A percentile compares a stretch with the other conserved stretches of the same genome.
Conservation (phyloP, 2,329 filamentous ascomycete species). For the Fusarium burgessii region DNA sequence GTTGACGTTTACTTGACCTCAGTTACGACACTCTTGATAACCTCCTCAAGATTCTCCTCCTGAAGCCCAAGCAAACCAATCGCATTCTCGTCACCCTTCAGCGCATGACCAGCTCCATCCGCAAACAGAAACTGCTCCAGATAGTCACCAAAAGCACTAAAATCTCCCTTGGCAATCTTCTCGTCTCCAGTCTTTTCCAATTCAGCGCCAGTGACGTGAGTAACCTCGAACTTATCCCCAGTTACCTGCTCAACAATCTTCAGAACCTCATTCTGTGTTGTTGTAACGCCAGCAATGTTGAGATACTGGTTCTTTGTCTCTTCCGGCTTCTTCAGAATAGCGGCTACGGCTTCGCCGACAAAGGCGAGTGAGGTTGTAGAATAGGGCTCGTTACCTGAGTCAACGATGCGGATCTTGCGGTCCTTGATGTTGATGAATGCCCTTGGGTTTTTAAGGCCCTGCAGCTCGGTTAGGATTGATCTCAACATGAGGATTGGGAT, state of each 20-base stretch:
- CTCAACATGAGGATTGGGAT: fast-evolving
- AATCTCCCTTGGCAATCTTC: slow-evolving; percentile 8
- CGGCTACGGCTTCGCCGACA: neutral
- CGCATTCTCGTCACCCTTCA: slow-evolving; percentile 1
- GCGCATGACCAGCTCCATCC: neutral
- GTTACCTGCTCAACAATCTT: neutral
- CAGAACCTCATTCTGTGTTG: slow-evolving; percentile 12
- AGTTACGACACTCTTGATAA: neutral
- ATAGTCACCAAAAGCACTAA: slow-evolving; percentile 18
- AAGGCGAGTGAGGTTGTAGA: slow-evolving; percentile 6
- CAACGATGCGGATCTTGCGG: slow-evolving; percentile 13
- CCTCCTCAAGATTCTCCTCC: slow-evolving; percentile 2
- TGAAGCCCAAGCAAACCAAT: neutral
- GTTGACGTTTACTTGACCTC: neutral
- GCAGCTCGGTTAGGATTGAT: fast-evolving
- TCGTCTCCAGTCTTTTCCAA: slow-evolving; percentile 11
- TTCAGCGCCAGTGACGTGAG: neutral
- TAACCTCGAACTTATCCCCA: slow-evolving; percentile 13
- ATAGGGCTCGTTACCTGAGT: slow-evolving; percentile 13
- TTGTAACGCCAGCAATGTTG: slow-evolving; percentile 6
- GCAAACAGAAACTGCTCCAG: slow-evolving; percentile 15
- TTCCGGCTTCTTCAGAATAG: slow-evolving; percentile 2
- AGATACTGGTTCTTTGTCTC: slow-evolving; percentile 9
- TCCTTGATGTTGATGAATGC: slow-evolving; percentile 7
- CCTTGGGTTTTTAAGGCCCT: neutral